Evolutionary conservation across 768 basidiomycete genomes (phyloP).

Genomic region (Lentinula boryana): DNA sequence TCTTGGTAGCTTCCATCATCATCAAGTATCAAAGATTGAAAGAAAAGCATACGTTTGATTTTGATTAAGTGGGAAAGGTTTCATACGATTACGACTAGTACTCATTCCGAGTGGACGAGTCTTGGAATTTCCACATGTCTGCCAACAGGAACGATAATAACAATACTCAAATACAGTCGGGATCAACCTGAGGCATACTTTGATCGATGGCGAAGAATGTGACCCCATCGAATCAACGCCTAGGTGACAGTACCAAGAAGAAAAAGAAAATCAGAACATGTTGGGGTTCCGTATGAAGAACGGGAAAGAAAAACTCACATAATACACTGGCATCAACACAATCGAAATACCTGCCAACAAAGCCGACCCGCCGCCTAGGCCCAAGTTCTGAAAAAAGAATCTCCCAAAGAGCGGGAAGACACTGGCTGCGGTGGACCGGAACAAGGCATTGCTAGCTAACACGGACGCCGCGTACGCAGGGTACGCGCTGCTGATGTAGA

Average conservation of each 20-base stretch:
- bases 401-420: conserved; percentile 13
- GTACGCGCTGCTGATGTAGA: conserved; percentile 25
- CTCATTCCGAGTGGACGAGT: not conserved
- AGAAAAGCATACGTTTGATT: too few species aligned
- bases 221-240: not conserved
- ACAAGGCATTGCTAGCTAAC: conserved; percentile 27
- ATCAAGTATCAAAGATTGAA: too few species aligned
- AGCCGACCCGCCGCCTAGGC: conserved; percentile 18
- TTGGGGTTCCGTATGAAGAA: too few species aligned
- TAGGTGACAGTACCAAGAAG: not conserved
- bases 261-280: not conserved
- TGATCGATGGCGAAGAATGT: not conserved
- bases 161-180: not conserved
- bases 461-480: conserved; percentile 24
- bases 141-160: not conserved
- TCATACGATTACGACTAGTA: not conserved
- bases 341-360: conserved; percentile 20
- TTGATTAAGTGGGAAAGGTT: too few species aligned
- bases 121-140: not conserved
- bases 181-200: not conserved
- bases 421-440: conserved; percentile 21
- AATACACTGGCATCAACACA: conserved; percentile 17
- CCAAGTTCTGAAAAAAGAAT: not conserved
- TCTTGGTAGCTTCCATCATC: not conserved
- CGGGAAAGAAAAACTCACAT: conserved; percentile 5